These are phyloP conservation scores for Hymenoscyphus occultus DNA, from an alignment of 2,329 filamentous ascomycete species.

Conservation along the genomic window DNA sequence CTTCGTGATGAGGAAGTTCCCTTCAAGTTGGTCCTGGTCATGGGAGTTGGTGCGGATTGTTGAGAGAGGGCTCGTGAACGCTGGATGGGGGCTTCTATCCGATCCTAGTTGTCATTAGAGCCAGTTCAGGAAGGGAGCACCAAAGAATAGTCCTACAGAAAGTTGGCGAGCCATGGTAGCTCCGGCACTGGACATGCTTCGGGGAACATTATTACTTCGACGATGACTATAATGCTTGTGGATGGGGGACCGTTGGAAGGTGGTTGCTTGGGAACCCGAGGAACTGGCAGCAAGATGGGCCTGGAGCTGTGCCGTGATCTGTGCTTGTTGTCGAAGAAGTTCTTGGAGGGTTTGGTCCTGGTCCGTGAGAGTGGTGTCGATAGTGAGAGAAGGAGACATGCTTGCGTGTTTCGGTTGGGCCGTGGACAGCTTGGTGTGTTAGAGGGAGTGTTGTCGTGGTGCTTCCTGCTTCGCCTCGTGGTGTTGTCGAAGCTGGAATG, in stretches of 20 bases:
- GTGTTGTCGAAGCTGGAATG: conserved; percentile 18
- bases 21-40: conserved; percentile 32
- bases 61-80: conserved; percentile 31
- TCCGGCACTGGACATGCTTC: conserved; percentile 34
- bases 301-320: conserved; percentile 28
- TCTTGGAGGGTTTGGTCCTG: conserved; percentile 21
- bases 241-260: conserved; percentile 27
- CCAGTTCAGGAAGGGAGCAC: conserved; percentile 16
- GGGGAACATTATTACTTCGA: conserved; percentile 28
- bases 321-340: conserved; percentile 29
- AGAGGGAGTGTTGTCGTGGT: conserved; percentile 12
- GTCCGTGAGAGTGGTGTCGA: conserved; percentile 23
- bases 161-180: conserved; percentile 29
- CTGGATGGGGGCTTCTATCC: conserved; percentile 24
- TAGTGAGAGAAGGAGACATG: conserved; percentile 27
- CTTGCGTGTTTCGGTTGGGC: conserved; percentile 16
- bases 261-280: not conserved
- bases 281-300: conserved; percentile 28
- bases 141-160: conserved; percentile 29
- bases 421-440: conserved; percentile 6
- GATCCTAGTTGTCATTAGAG: conserved; percentile 33
- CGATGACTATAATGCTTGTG: conserved; percentile 29
- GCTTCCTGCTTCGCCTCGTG: conserved; percentile 11
- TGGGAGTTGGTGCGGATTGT: conserved; percentile 32
- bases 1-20: conserved; percentile 29